Evolutionary conservation across 1,284 basidiomycete species (phyloP).

Genomic region (Butyriboletus appendiculatus): DNA sequence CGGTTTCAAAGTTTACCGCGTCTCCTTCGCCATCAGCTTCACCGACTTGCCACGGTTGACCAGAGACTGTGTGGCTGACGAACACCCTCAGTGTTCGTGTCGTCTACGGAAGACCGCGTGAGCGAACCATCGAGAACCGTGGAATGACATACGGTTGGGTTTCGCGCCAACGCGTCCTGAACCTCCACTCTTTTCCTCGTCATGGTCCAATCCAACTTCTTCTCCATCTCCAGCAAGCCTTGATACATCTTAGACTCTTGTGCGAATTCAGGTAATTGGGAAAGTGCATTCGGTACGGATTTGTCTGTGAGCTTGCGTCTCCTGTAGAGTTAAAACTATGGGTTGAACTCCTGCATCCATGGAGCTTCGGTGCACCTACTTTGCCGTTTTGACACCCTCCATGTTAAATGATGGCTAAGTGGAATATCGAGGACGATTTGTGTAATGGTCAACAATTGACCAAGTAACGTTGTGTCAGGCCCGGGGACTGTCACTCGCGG

Average conservation of each 20-base stretch:
- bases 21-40: slow-evolving; percentile 35
- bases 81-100: slow-evolving; percentile 88
- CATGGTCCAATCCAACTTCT: slow-evolving; percentile 95
- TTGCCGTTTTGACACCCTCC: slow-evolving; percentile 39
- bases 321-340: slow-evolving; percentile 38
- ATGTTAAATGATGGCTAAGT: slow-evolving; percentile 36
- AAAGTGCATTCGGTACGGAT: slow-evolving; percentile 69
- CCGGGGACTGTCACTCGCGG: too few relatives aligned
- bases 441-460: too few relatives aligned
- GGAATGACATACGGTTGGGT: slow-evolving; percentile 49
- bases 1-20: slow-evolving; percentile 50
- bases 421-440: background rate
- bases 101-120: slow-evolving; percentile 48
- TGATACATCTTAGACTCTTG: slow-evolving; percentile 86
- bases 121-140: background rate
- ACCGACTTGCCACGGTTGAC: slow-evolving; percentile 80
- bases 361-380: slow-evolving; percentile 25
- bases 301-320: slow-evolving; percentile 82
- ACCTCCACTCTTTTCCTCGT: slow-evolving; percentile 89
- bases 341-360: background rate
- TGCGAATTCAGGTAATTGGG: slow-evolving; percentile 69
- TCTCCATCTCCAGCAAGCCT: slow-evolving; percentile 85
- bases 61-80: slow-evolving; percentile 85
- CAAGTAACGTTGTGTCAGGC: background rate
- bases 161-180: slow-evolving; percentile 73